phyloP scores from a whole-genome alignment of 208 protist genomes.

The Endotrypanum monterogeii region DNA sequence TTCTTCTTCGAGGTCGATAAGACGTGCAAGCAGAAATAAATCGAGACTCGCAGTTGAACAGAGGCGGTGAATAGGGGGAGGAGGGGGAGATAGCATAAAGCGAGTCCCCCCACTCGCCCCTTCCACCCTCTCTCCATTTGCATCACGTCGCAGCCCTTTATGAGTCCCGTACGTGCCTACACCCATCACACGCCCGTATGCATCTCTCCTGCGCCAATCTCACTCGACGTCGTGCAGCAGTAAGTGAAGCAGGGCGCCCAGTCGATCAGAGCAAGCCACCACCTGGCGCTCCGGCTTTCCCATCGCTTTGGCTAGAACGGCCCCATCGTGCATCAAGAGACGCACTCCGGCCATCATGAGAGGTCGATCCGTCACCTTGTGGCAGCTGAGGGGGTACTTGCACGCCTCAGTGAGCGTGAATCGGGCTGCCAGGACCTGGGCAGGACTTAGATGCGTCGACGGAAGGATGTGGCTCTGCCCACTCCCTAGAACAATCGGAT shows the following conservation, averaged over 20 bases:
- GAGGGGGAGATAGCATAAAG: not conserved
- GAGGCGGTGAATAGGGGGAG: no score
- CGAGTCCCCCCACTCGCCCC: not conserved
- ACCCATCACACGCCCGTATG: not conserved
- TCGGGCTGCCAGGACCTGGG: slow-evolving; percentile 16
- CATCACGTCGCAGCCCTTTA: not conserved
- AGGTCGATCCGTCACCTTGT: slow-evolving; percentile 38
- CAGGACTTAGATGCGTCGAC: slow-evolving; percentile 26
- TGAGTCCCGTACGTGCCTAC: not conserved
- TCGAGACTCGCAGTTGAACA: not conserved
- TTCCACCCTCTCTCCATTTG: not conserved
- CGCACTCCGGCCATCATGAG: slow-evolving; percentile 53
- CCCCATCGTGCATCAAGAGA: slow-evolving; percentile 40
- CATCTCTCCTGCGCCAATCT: not conserved
- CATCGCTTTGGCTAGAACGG: slow-evolving; percentile 46
- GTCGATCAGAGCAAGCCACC: slow-evolving; percentile 28
- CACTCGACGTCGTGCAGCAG: slow-evolving; percentile 36
- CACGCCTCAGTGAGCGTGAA: slow-evolving; percentile 31
- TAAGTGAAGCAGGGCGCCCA: slow-evolving; percentile 45
- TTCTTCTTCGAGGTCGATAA: not conserved
- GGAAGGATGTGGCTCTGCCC: slow-evolving; percentile 41
- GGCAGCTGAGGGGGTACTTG: slow-evolving; percentile 46
- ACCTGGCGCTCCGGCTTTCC: slow-evolving; percentile 41
- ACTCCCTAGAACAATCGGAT: slow-evolving; percentile 56
- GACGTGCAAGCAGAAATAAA: not conserved